Evolutionary conservation across 148 eudicot genomes (phyloP), one percentile per base, ranked within the genome.

Genomic region (Cornus kousa): DNA sequence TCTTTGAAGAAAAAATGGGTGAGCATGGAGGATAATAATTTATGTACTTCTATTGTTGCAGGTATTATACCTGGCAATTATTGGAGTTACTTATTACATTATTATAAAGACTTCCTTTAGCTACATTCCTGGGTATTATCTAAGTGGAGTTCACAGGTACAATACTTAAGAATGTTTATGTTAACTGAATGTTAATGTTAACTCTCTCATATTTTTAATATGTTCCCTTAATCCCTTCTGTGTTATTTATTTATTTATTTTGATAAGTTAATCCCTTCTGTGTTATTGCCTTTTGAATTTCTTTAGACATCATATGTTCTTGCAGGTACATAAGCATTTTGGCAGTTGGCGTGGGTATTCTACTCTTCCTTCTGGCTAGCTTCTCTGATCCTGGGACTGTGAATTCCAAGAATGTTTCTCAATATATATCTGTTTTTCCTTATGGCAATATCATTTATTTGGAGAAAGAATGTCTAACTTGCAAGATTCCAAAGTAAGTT

Each of bases 311-410:
- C 75, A 53, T 74, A 50, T 86, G 76, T 77, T 85, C 69, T 72
- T 87, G 85, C 91, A 96, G 99, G 91, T 93, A 89, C 86, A 86
- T 74, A 76, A 96, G 99, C 85, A 48, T 88, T 73, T 73, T 89
- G 80, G 99, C 95, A 50, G 90, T 92, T 83, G 98, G 89, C 75
- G 87, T 91, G 71, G 99, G 99, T 84, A 76, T 93, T 81, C 37
- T 90, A 77, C 97, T 96, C 28, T 96, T 96, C 79, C 84, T 93
- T 71, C 78, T 93, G 87, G 89, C 98, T 64, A 92, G 99, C 87
- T 92, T 93, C 85, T 90, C 97, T 82, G 97, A 96, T 82, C 97
- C 99, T 67, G 99, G 99, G 85, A 89, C 91, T 74, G 92, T 96
- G 76, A 96, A 83, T 75, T 86, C 86, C 35, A 89, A 89, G 70